These are phyloP conservation scores for Coprinopsis marcescibilis DNA, from an alignment of 768 basidiomycete species.

Conservation along the genomic window DNA sequence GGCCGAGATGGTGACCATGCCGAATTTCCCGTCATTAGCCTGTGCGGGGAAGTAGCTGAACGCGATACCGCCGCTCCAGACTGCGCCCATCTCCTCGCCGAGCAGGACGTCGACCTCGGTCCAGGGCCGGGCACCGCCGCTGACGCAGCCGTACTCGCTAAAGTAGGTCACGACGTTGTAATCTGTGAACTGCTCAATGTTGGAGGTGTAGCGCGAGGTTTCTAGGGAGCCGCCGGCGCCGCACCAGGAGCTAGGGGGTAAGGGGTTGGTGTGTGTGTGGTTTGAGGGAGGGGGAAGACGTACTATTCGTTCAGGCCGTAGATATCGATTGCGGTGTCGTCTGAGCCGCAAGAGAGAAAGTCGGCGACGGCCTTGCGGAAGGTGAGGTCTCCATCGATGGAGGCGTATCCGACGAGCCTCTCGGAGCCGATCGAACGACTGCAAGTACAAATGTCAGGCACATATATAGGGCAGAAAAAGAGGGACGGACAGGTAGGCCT, in stretches of 20 bases:
- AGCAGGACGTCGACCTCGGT: slow-evolving; percentile 73
- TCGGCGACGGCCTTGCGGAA: slow-evolving; percentile 68
- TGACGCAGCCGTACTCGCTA: slow-evolving; percentile 81
- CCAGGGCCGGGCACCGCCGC: slow-evolving; percentile 61
- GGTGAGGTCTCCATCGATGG: slow-evolving; percentile 64
- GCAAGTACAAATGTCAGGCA: slow-evolving; percentile 7
- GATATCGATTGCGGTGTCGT: slow-evolving; percentile 66
- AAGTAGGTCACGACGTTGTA: slow-evolving; percentile 86
- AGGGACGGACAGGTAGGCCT: slow-evolving; percentile 69
- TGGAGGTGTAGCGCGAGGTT: slow-evolving; percentile 44
- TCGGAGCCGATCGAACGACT: slow-evolving; percentile 60
- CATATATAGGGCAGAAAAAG: background rate
- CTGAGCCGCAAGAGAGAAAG: slow-evolving; percentile 74
- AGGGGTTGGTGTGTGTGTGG: background rate
- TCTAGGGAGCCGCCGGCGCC: slow-evolving; percentile 59
- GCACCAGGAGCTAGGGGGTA: slow-evolving; percentile 67
- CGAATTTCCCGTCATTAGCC: slow-evolving; percentile 74
- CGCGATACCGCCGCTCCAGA: slow-evolving; percentile 87
- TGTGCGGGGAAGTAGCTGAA: slow-evolving; percentile 88
- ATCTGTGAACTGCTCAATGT: slow-evolving; percentile 47
- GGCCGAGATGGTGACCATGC: slow-evolving; percentile 73
- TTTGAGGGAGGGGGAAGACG: slow-evolving; percentile 21
- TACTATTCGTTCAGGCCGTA: slow-evolving; percentile 88
- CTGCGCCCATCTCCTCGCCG: slow-evolving; percentile 62
- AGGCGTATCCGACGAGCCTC: slow-evolving; percentile 77